A percentile compares a stretch with the other conserved stretches of the same genome.
Conservation (phyloP, 805 yeast species). For the Yamadazyma insecticola region DNA sequence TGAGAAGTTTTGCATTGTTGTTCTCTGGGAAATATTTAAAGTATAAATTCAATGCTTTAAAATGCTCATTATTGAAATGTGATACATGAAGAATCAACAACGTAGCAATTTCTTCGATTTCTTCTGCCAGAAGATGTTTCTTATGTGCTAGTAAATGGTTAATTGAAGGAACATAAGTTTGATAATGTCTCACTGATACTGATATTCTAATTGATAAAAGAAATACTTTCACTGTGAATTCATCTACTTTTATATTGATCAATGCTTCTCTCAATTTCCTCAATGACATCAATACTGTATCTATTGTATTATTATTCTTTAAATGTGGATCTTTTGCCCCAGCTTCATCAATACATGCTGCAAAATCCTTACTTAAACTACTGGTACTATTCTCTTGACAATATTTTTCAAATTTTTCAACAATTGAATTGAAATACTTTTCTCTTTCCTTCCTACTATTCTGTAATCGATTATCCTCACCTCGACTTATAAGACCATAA, state of each 20-base stretch:
- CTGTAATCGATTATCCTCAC: constrained; percentile 49
- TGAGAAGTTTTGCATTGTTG: constrained; percentile 10
- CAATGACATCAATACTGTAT: constrained; percentile 24
- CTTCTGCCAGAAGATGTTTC: constrained; percentile 12
- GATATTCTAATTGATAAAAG: constrained; percentile 45
- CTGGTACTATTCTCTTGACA: constrained; percentile 15
- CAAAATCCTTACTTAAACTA: constrained; percentile 4
- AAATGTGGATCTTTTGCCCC: neutral
- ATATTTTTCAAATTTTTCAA: constrained; percentile 22
- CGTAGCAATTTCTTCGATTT: constrained; percentile 36
- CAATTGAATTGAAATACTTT: constrained; percentile 35
- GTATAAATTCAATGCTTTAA: constrained; percentile 27
- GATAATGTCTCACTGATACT: constrained; percentile 43
- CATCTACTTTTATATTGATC: constrained; percentile 30
- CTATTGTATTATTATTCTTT: constrained; percentile 11
- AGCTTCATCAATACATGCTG: constrained; percentile 1
- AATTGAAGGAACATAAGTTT: constrained; percentile 53
- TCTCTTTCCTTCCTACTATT: constrained; percentile 38
- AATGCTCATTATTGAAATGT: constrained; percentile 33
- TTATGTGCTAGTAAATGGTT: constrained; percentile 30
- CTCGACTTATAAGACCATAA: constrained; percentile 58
- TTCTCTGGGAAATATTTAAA: constrained; percentile 18
- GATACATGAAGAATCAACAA: constrained; percentile 42
- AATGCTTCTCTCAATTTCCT: constrained; percentile 57
- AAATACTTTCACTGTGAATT: constrained; percentile 43